A percentile compares a stretch with the other conserved stretches of the same genome.
These are phyloP conservation scores for Pulveroboletus ravenelii DNA, from an alignment of 768 basidiomycete species.

Conservation along the genomic window DNA sequence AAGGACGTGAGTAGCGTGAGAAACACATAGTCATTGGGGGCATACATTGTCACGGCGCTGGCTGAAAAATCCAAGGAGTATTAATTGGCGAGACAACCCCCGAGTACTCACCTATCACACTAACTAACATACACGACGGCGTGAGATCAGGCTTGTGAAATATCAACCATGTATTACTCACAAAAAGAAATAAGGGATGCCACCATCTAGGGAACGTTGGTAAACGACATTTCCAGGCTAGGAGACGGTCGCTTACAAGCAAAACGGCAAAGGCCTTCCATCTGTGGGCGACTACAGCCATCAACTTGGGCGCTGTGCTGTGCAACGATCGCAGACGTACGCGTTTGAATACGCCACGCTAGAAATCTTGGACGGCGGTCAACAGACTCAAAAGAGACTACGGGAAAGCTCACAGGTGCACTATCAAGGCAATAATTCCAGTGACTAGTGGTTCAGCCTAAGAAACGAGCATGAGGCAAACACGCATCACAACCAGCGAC, in stretches of 20 bases:
- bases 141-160: neutral
- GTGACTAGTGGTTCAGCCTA: neutral
- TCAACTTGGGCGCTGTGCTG: neutral
- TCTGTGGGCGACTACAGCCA: neutral
- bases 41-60: neutral
- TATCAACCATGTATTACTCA: neutral
- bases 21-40: neutral
- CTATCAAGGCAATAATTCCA: neutral
- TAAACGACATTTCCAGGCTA: neutral
- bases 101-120: neutral
- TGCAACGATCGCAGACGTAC: neutral
- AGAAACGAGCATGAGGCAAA: neutral
- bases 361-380: conserved; percentile 1
- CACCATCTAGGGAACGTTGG: neutral
- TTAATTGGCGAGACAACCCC: neutral
- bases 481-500: neutral
- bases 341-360: neutral
- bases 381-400: neutral
- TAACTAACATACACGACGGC: neutral
- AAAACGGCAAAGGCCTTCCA: neutral
- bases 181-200: neutral
- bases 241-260: neutral
- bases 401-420: neutral
- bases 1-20: neutral
- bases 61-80: neutral